Base-by-base conservation (phyloP, 2,329 filamentous ascomycete species). In the Monosporascus sp. region DNA sequence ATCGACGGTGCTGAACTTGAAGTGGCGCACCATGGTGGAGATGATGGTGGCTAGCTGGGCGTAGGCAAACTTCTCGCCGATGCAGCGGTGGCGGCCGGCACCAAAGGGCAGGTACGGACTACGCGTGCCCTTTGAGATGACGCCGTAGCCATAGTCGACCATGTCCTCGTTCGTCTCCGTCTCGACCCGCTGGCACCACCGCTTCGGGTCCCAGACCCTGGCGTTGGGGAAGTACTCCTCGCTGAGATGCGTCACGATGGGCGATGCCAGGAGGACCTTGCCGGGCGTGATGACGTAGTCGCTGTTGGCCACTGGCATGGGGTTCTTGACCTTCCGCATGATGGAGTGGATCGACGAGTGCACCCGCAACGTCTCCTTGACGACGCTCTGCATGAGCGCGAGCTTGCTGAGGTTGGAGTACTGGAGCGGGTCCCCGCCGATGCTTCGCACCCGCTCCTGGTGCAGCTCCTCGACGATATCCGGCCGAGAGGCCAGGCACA, bases 11-110 rank as follows among this genome's bases (percentile, higher is more conserved):
- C 80, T 78, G 69, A 96, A 83, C 75, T 90, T 93, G 76, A 96
- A 89, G 51, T 84, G 70, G 49, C 91, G 81, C 41, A 96, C 88
- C 60, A 92, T 75, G 54, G 84, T 85, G 49, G 86, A 90, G 15
- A 86, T 77, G 61, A 97, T 95, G 45, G 90, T 91, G 68, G 92
- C 87, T 58, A 97, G 78, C 74, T 97, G 93, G 53, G 94, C 80
- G 69, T 95, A 96, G 62, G 93, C 93, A 70, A 97, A 97, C 67
- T 96, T 91, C 78, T 97, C 93, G 60, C 93, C 93, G 67, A 97
- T 97, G 74, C 93, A 97, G 60, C 93, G 81, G 74, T 97, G 93
- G 61, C 93, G 81, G 43, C 93, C 93, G 31, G 92, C 93, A 54
- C 93, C 93, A 68, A 97, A 97, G 2, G 93, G 93, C 48, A 97